Evolutionary conservation across 129 eudicot genomes (phyloP), one percentile per base, ranked within the genome.

Genomic region (Glebionis coronaria): DNA sequence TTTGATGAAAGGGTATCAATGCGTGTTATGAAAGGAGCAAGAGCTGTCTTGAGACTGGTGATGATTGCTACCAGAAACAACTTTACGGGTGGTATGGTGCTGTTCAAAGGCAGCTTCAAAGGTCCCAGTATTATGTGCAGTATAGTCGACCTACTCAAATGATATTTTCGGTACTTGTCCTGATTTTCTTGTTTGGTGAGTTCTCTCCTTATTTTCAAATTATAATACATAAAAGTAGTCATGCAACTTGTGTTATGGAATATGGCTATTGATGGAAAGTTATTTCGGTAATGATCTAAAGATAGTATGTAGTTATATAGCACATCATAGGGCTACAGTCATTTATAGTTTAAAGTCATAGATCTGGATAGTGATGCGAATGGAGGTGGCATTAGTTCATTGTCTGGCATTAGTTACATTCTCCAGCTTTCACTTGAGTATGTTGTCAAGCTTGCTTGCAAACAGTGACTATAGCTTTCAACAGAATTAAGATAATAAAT

Each of bases 1-100:
- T 15, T 38, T 11, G 5, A 64, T 45, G 46, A 71, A 61, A 92
- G 96, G 88, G 91, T 14, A 65, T 80, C 2, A 72, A 73, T 50
- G 61, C 73, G 12, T 79, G 87, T 44, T 81, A 73, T 67, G 96
- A 92, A 75, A 88, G 85, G 78, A 83, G 80, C 68, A 88, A 88
- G 80, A 83, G 89, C 69, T 92, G 95, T 70, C 79, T 92, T 68
- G 85, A 76, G 19, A 79, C 74, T 50, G 71, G 82, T 55, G 94
- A 85, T 79, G 96, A 85, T 69, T 87, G 83, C 67, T 85, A 73
- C 72, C 87, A 85, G 75, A 91, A 88, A 78, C 96, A 88, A 61
- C 79, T 85, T 3, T 65, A 92, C 70, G 89, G 95, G 66, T 92
- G 98, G 96, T 83, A 80, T 35, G 95, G 98, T 63, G 88, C 91